Percentiles rank a stretch among this genome's conserved stretches.
Evolutionary conservation across 768 basidiomycete genomes (phyloP).

Genomic region (Dictyophora rubrovolvata): DNA sequence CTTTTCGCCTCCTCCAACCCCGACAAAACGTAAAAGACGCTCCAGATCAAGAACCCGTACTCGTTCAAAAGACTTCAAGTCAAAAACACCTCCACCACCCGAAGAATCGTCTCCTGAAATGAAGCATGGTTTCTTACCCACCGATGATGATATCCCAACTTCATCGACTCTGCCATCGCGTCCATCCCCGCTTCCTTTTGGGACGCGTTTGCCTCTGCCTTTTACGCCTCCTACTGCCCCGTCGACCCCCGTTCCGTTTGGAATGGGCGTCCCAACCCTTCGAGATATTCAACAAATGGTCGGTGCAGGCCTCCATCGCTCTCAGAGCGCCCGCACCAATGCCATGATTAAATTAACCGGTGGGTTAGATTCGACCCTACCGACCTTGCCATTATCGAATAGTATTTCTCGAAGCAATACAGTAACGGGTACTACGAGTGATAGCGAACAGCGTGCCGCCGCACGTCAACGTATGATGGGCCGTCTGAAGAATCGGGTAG

Average conservation of each 20-base stretch:
- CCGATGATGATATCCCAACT: slow-evolving; percentile 22
- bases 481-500: slow-evolving; percentile 45
- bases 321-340: slow-evolving; percentile 73
- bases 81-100: slow-evolving; percentile 26
- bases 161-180: slow-evolving; percentile 27
- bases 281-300: slow-evolving; percentile 55
- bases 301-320: slow-evolving; percentile 60
- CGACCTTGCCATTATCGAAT: slow-evolving; percentile 33
- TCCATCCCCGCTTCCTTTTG: slow-evolving; percentile 47
- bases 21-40: slow-evolving; percentile 47
- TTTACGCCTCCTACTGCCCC: slow-evolving; percentile 8
- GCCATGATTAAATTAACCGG: slow-evolving; percentile 84
- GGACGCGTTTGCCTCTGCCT: slow-evolving; percentile 4
- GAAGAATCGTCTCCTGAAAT: slow-evolving; percentile 65
- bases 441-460: slow-evolving; percentile 59
- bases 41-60: slow-evolving; percentile 51
- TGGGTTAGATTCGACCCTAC: slow-evolving; percentile 42
- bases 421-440: slow-evolving; percentile 61
- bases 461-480: slow-evolving; percentile 55
- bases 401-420: slow-evolving; percentile 45
- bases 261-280: slow-evolving; percentile 1
- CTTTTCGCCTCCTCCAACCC: slow-evolving; percentile 27
- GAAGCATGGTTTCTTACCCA: slow-evolving; percentile 17
- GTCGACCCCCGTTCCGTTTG: background rate
- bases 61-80: slow-evolving; percentile 46